Evolutionary conservation across 1,284 basidiomycete species (phyloP), one percentile per base, ranked within the genome.

Genomic region (Coniferiporia weirii): DNA sequence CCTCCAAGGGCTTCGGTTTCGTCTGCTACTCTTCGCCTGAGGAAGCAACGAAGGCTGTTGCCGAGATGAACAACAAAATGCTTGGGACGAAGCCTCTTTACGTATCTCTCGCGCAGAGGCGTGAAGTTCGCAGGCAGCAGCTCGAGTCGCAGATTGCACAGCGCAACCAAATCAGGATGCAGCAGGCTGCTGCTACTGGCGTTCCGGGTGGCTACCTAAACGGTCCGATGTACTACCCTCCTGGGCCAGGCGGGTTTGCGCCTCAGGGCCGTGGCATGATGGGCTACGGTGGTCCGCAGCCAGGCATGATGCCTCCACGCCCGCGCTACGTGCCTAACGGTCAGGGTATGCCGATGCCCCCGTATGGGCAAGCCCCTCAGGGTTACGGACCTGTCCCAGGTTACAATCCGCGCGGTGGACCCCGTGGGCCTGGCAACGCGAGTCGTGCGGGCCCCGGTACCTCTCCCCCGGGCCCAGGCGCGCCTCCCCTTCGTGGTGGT

Each of bases 1-100:
- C 80, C 52, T 94, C 92, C 50, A 93, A 95, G 73, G 97, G 97
- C 69, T 99, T 99, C 71, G 97, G 97, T 68, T 99, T 99, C 73
- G 97, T 99, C 66, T 99, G 97, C 79, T 99, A 95, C 82, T 94
- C 94, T 48, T 90, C 94, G 61, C 95, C 97, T 56, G 97, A 99
- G 68, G 97, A 99, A 79, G 96, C 97, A 52, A 98, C 95, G 73
- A 99, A 98, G 81, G 97, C 97, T 63, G 95, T 99, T 65, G 93
- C 94, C 58, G 97, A 99, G 80, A 98, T 99, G 95, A 99, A 99
- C 84, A 98, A 98, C 84, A 98, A 98, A 82, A 99, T 99, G 91
- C 93, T 99, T 71, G 95, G 96, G 66, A 86, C 91, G 70, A 99
- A 99, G 78, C 97, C 97, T 56, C 87, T 99, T 68, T 99, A 99